Conservation (phyloP, 805 yeast genomes). For the Hanseniaspora nectarophila region DNA sequence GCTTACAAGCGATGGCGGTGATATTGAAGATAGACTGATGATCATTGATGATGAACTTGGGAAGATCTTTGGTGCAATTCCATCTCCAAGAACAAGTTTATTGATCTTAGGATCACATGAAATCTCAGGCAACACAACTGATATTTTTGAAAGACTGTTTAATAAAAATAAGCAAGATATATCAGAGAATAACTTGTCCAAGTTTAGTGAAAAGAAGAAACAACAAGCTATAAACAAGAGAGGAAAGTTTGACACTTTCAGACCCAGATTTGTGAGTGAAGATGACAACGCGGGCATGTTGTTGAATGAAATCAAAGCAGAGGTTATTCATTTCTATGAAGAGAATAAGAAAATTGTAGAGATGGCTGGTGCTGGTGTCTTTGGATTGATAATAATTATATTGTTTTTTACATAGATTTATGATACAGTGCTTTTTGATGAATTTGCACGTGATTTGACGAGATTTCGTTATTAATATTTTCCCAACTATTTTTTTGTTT, state of each 20-base stretch:
- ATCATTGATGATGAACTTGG: conserved; percentile 22
- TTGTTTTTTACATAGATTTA: background rate
- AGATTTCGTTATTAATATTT: no score
- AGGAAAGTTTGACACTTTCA: conserved; percentile 23
- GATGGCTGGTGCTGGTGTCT: conserved; percentile 17
- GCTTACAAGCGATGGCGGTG: conserved; percentile 19
- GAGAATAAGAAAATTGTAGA: conserved; percentile 20
- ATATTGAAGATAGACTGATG: background rate
- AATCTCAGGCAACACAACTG: conserved; percentile 25
- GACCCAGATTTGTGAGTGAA: conserved; percentile 22
- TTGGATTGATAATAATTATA: conserved; percentile 17
- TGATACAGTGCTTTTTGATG: background rate
- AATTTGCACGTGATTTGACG: background rate
- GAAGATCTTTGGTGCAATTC: conserved; percentile 50
- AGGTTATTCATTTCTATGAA: conserved; percentile 16
- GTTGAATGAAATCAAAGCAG: background rate
- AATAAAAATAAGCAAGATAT: conserved; percentile 37
- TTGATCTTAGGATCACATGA: conserved; percentile 17
- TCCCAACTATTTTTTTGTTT: no score
- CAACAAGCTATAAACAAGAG: conserved; percentile 17
- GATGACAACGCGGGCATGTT: background rate
- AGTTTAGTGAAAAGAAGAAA: conserved; percentile 26
- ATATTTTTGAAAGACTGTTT: conserved; percentile 45
- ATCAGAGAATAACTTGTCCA: conserved; percentile 39
- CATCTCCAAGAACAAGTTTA: conserved; percentile 45